These are phyloP conservation scores for Ampelomyces quisqualis DNA, from an alignment of 2,329 filamentous ascomycete genomes.

Conservation along the genomic window DNA sequence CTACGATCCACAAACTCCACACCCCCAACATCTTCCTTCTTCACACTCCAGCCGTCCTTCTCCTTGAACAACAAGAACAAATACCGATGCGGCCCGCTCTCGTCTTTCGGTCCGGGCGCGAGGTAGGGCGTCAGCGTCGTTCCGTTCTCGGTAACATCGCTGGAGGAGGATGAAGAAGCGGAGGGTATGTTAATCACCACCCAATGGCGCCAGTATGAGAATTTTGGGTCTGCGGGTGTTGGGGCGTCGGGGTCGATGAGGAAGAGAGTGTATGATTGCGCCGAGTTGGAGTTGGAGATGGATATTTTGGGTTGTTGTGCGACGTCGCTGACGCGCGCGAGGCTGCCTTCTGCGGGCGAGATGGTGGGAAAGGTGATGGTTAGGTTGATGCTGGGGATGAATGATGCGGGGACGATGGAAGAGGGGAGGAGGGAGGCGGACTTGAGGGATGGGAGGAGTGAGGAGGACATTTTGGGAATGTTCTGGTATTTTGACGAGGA, in stretches of 20 bases:
- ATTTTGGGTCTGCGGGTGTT: slow-evolving; percentile 57
- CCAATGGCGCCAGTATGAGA: slow-evolving; percentile 59
- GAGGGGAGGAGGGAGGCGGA: slow-evolving; percentile 34
- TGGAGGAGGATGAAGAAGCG: neutral
- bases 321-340: slow-evolving; percentile 41
- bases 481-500: neutral
- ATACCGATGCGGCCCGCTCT: slow-evolving; percentile 41
- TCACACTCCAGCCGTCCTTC: slow-evolving; percentile 19
- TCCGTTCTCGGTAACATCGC: slow-evolving; percentile 14
- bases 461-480: neutral
- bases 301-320: slow-evolving; percentile 18
- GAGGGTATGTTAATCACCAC: slow-evolving; percentile 40
- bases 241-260: slow-evolving; percentile 59
- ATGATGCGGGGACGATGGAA: slow-evolving; percentile 46
- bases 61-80: slow-evolving; percentile 36
- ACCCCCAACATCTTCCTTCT: slow-evolving; percentile 35
- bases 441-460: slow-evolving; percentile 27
- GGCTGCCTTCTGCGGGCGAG: slow-evolving; percentile 25
- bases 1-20: slow-evolving; percentile 42
- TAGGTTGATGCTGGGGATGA: slow-evolving; percentile 48
- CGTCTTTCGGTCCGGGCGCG: slow-evolving; percentile 39
- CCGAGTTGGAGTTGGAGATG: slow-evolving; percentile 27
- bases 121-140: slow-evolving; percentile 35
- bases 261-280: slow-evolving; percentile 49
- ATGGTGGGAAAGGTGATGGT: slow-evolving; percentile 36